phyloP scores from a whole-genome alignment of 2,329 filamentous ascomycete genomes.

The Penicillium psychrosexuale region DNA sequence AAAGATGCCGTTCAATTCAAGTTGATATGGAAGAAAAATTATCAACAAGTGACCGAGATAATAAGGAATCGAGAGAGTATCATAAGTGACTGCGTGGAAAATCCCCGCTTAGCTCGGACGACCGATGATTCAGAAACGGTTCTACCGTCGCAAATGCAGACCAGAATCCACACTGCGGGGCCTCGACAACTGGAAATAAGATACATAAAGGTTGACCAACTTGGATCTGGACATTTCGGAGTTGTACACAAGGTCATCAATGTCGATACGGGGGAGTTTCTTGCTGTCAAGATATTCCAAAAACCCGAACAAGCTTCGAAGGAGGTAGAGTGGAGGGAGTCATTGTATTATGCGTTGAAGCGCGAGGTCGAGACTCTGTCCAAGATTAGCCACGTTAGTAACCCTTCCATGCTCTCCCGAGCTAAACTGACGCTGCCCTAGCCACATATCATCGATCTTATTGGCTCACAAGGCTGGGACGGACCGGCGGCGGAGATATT shows the following conservation, averaged over 20 bases:
- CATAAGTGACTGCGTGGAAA: not conserved
- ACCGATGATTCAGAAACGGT: not conserved
- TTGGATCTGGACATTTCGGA: not conserved
- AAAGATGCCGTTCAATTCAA: not conserved
- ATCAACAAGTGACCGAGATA: rapidly evolving
- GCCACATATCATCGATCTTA: not conserved
- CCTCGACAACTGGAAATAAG: not conserved
- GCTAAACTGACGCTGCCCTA: not conserved
- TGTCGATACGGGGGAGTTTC: not conserved
- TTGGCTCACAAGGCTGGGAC: not conserved
- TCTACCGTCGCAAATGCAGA: not conserved
- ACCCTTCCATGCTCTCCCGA: not conserved
- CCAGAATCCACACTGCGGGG: not conserved
- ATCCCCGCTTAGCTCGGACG: not conserved
- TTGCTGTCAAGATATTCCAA: not conserved
- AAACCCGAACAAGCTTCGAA: too few species aligned
- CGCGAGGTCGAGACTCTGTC: not conserved
- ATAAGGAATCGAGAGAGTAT: not conserved
- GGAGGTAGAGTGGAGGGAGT: too few species aligned
- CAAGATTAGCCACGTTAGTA: not conserved
- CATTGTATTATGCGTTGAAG: not conserved
- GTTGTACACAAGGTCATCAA: not conserved
- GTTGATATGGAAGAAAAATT: not conserved
- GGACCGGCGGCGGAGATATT: not conserved
- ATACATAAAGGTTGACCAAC: not conserved